These are phyloP conservation scores for Fusarium sp. DNA, from an alignment of 2,329 filamentous ascomycete genomes.

Conservation along the genomic window DNA sequence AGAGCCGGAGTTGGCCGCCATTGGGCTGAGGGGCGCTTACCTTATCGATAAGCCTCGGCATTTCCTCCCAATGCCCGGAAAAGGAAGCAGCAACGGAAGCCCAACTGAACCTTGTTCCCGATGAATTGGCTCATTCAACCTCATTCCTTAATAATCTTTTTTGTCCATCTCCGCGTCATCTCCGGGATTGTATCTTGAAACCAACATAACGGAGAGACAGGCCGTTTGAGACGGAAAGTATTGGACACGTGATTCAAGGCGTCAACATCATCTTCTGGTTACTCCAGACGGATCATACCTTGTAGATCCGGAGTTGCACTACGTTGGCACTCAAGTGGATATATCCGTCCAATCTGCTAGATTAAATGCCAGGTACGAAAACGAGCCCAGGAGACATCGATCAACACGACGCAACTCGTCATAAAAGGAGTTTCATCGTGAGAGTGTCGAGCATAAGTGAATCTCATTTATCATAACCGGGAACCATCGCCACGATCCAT, in stretches of 20 bases:
- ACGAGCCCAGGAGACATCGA: neutral
- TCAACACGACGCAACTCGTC: neutral
- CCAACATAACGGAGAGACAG: neutral
- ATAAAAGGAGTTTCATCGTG: neutral
- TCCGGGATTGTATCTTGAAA: neutral
- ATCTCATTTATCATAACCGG: neutral
- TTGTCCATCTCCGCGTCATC: conserved; percentile 1
- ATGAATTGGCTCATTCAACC: neutral
- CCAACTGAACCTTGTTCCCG: neutral
- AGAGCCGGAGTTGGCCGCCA: conserved; percentile 27
- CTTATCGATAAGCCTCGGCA: conserved; percentile 43
- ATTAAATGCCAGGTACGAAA: neutral
- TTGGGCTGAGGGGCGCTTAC: conserved; percentile 15
- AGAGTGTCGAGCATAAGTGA: neutral
- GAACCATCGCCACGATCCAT: neutral
- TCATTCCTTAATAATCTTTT: neutral
- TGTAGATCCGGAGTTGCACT: neutral
- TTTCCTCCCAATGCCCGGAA: neutral
- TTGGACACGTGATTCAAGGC: neutral
- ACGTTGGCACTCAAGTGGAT: neutral
- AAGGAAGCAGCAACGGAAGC: neutral
- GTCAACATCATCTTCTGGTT: neutral
- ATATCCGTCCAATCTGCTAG: neutral
- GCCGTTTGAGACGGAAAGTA: neutral
- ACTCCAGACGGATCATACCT: neutral